phyloP scores from a whole-genome alignment of 768 basidiomycete species.

The Russula brevipes region DNA sequence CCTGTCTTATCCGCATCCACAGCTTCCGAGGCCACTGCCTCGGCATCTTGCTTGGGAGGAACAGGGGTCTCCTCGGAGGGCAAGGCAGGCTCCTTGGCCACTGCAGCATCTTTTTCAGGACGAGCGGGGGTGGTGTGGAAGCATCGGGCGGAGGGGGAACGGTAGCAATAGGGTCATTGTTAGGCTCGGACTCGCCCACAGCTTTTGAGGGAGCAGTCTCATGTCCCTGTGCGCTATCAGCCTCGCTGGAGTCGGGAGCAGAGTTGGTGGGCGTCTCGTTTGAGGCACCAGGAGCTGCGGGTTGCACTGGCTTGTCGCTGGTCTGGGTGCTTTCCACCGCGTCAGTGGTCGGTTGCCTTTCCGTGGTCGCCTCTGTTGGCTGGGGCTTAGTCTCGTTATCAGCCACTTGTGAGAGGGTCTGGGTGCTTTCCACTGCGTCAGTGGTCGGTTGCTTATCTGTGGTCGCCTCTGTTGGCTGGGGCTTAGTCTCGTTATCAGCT shows the following conservation, averaged over 20 bases:
- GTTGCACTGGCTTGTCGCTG: neutral
- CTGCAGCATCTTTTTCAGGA: neutral
- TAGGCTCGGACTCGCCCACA: neutral
- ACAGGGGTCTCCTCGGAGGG: neutral
- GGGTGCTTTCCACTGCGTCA: neutral
- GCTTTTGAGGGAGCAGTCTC: neutral
- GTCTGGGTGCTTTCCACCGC: neutral
- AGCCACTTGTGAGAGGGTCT: neutral
- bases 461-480: neutral
- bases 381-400: neutral
- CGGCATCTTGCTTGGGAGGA: neutral
- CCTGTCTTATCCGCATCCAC: neutral
- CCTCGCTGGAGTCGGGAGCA: neutral
- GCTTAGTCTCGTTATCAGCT: neutral
- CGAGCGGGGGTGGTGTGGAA: neutral
- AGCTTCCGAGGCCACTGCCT: neutral
- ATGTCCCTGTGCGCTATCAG: neutral
- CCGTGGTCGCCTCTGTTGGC: neutral
- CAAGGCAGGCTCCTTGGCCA: neutral
- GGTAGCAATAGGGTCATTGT: neutral
- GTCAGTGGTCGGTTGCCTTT: neutral
- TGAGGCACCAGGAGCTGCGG: neutral
- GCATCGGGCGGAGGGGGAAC: neutral
- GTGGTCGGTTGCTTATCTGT: neutral
- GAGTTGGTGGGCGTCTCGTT: neutral